These are phyloP conservation scores for Suaeda aralocaspica DNA, from an alignment of 148 eudicot species.

Conservation along the genomic window DNA sequence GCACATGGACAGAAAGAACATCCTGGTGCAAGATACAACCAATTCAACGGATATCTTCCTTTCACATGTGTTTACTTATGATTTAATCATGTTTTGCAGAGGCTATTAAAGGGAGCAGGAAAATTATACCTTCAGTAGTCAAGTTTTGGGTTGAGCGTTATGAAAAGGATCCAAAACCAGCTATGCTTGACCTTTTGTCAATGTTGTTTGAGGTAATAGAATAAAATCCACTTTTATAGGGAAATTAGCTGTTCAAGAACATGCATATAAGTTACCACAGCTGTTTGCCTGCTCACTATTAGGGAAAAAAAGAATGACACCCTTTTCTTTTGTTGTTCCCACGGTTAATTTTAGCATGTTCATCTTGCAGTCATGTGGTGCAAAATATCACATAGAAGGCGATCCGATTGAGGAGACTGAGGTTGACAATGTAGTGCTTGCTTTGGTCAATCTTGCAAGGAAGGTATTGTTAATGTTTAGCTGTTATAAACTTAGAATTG, in stretches of 20 bases:
- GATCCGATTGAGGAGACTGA: constrained; percentile 73
- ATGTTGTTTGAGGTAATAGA: constrained; percentile 82
- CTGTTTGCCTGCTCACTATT: background rate
- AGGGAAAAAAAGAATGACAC: background rate
- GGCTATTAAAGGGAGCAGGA: constrained; percentile 71
- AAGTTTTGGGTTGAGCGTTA: constrained; percentile 83
- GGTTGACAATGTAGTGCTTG: constrained; percentile 89
- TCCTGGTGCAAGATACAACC: background rate
- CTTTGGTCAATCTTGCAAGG: constrained; percentile 75
- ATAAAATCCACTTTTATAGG: background rate
- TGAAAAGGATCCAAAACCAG: constrained; percentile 72
- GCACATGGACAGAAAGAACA: too few species aligned
- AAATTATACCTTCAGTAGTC: constrained; percentile 59
- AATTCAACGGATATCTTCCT: background rate
- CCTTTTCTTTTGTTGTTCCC: background rate
- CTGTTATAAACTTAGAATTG: too few species aligned
- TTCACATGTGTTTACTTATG: constrained; percentile 13
- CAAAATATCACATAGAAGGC: constrained; percentile 53
- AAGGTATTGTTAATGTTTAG: constrained; percentile 43
- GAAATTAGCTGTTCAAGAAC: background rate
- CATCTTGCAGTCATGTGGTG: constrained; percentile 78
- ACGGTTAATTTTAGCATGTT: constrained; percentile 19
- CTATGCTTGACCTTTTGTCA: constrained; percentile 65
- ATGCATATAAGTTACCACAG: background rate
- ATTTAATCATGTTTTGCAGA: constrained; percentile 40